A percentile compares a stretch with the other conserved stretches of the same genome.
These are phyloP conservation scores for Carex littledalei DNA, from an alignment of 176 grass and related monocot species.

Conservation along the genomic window DNA sequence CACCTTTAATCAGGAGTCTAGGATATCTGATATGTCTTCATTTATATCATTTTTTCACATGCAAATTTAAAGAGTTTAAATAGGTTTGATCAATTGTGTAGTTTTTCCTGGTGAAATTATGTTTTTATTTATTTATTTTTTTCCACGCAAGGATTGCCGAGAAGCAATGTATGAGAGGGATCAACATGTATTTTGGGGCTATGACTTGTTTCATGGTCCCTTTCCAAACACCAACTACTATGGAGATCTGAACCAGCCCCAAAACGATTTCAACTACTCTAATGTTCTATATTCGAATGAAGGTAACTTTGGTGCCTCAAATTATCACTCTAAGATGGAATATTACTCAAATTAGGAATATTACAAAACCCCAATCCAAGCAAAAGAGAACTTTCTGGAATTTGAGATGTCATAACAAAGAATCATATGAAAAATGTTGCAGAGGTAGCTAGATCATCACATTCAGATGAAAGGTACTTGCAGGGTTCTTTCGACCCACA, in stretches of 20 bases:
- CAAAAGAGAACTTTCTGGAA: neutral
- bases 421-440: conserved; percentile 41
- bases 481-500: conserved; percentile 54
- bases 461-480: conserved; percentile 54
- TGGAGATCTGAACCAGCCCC: conserved; percentile 31
- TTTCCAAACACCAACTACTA: conserved; percentile 52
- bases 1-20: neutral
- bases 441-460: conserved; percentile 44
- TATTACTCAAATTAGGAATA: neutral
- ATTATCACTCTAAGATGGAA: neutral
- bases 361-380: neutral
- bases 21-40: neutral
- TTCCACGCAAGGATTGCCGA: conserved; percentile 28
- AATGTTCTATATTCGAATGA: conserved; percentile 55
- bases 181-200: conserved; percentile 61
- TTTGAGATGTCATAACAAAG: neutral
- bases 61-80: neutral
- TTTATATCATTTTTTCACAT: neutral
- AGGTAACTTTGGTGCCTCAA: conserved; percentile 28
- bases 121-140: neutral
- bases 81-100: too few relatives aligned
- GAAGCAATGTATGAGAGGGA: conserved; percentile 78
- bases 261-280: conserved; percentile 45
- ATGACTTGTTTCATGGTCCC: conserved; percentile 56
- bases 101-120: neutral